Evolutionary conservation across 495 filamentous ascomycete species (phyloP), one percentile per base, ranked within the genome.

Genomic region (Penicillium lagena): DNA sequence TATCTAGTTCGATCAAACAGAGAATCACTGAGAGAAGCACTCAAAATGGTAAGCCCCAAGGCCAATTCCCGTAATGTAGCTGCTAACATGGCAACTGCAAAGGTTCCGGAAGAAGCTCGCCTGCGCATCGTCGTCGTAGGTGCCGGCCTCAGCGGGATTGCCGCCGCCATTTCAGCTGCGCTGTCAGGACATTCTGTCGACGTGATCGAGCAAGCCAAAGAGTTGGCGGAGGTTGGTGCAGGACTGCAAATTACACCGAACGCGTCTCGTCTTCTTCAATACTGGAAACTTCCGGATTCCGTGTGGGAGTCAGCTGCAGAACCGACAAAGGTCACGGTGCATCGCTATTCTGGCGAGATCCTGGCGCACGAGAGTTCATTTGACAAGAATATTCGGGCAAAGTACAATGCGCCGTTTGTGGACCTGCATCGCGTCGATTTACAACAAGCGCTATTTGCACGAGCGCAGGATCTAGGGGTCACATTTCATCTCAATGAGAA

Each of bases 201-300:
- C 1, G 68, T 89, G 10, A 69, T 87, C 39, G 85, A 89, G 55
- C 66, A 73, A 40, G 79, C 81, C n/a, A 59, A 66, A 37, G 71
- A 75, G 28, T 69, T 85, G n/a, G 74, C 70, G 28, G 79, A 84
- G 53, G 56, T 60, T 14, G 62, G 66, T 28, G 76, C 76, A 7
- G 77, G 78, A 1, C 59, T 81, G 0, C 78, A 81, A 52, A 66
- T 82, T 40, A 79, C 77, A 1, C 78, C 78, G 4, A 82, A 82
- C 52, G 71, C 72, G 13, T 73, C 69, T 3, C 69, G 71, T 12
- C 65, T 82, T 0, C 67, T 82, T 42, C 54, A 67, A 17, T 56
- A 70, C 53, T 85, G 80, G 77, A 61, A 71, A 7, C 64, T 83
- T 1, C 63, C 64, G 9, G 54, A 68, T 4, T 59, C 59, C 7